A percentile compares a stretch with the other conserved stretches of the same genome.
These are phyloP conservation scores for Rosa hybrid DNA, from an alignment of 331 rosid genomes.

Conservation along the genomic window DNA sequence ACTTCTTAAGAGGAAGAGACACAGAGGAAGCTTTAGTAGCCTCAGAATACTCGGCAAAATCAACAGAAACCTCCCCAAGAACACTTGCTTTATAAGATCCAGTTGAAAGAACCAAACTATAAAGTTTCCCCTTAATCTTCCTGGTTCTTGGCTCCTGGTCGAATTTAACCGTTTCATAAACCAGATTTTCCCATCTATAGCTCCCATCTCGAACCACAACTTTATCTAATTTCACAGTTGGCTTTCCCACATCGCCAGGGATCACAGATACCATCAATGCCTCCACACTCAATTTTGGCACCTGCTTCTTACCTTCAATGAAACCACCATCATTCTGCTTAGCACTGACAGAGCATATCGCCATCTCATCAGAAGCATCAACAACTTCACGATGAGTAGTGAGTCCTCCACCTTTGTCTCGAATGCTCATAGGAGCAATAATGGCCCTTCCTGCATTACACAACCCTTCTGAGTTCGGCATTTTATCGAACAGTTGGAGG, in stretches of 20 bases:
- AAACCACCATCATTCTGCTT: no score
- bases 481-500: no score
- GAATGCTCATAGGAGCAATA: no score
- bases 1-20: slow-evolving; percentile 81
- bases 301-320: no score
- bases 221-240: slow-evolving; percentile 61
- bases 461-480: no score
- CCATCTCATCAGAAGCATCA: no score
- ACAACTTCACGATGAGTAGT: no score
- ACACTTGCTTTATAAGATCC: slow-evolving; percentile 59
- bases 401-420: no score
- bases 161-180: slow-evolving; percentile 66
- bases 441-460: no score
- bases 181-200: slow-evolving; percentile 83
- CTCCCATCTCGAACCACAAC: slow-evolving; percentile 64
- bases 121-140: slow-evolving; percentile 65
- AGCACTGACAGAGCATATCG: no score
- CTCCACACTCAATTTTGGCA: slow-evolving; percentile 60
- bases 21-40: slow-evolving; percentile 58
- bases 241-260: slow-evolving; percentile 83
- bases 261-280: slow-evolving; percentile 66
- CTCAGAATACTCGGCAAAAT: slow-evolving; percentile 76
- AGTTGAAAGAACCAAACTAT: slow-evolving; percentile 62
- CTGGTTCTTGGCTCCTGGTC: slow-evolving; percentile 62
- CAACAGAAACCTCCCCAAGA: slow-evolving; percentile 74